These are phyloP conservation scores for Schizophyllum amplum DNA, from an alignment of 1,284 basidiomycete genomes.

Conservation along the genomic window DNA sequence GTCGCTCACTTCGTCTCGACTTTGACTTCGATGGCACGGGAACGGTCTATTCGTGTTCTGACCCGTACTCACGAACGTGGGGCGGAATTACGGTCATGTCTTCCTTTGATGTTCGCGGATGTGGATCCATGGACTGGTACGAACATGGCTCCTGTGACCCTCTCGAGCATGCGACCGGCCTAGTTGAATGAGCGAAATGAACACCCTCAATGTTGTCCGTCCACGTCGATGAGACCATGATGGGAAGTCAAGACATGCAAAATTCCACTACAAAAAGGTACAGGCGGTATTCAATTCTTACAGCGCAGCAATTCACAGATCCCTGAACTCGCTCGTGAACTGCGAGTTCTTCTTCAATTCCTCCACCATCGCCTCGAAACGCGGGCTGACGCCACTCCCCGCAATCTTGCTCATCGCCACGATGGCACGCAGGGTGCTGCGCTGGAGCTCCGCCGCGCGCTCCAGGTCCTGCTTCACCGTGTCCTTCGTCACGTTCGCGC, in stretches of 20 bases:
- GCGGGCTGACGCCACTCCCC: conserved; percentile 47
- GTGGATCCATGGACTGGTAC: too few species aligned
- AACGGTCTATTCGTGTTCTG: too few species aligned
- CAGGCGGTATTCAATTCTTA: too few species aligned
- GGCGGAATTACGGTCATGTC: not conserved
- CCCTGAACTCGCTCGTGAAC: conserved; percentile 64
- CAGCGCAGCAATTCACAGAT: conserved; percentile 25
- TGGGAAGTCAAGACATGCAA: too few species aligned
- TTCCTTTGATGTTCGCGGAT: not conserved
- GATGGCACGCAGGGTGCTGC: conserved; percentile 80
- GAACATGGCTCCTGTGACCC: too few species aligned
- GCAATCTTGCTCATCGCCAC: conserved; percentile 76
- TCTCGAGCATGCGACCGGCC: too few species aligned
- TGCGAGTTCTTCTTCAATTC: conserved; percentile 52
- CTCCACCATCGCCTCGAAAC: conserved; percentile 73
- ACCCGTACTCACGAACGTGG: not conserved
- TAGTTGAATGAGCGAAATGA: not conserved
- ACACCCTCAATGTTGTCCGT: not conserved
- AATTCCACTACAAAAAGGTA: too few species aligned
- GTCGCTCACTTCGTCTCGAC: too few species aligned
- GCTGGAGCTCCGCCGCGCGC: conserved; percentile 85
- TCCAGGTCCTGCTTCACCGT: conserved; percentile 97
- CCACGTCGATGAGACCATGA: too few species aligned
- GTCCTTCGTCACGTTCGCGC: conserved; percentile 83
- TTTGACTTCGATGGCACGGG: too few species aligned